These are phyloP conservation scores for Colletotrichum higginsianum DNA, from an alignment of 2,329 filamentous ascomycete genomes.

Conservation along the genomic window DNA sequence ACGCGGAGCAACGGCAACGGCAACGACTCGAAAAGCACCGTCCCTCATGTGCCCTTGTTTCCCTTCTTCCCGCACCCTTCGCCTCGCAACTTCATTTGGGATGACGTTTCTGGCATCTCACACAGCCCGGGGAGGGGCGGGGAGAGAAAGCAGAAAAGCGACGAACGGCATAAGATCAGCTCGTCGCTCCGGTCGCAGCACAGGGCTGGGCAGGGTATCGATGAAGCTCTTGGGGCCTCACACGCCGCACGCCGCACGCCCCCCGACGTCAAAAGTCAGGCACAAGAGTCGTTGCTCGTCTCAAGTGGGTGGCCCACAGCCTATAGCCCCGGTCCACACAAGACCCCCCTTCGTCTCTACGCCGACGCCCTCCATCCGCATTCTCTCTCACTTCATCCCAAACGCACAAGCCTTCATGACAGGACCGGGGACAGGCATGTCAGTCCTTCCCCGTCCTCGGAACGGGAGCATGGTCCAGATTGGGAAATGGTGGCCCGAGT, in stretches of 20 bases:
- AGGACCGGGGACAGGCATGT: slow-evolving; percentile 45
- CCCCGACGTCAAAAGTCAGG: slow-evolving; percentile 47
- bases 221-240: slow-evolving; percentile 51
- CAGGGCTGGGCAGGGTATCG: slow-evolving; percentile 44
- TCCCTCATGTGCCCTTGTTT: not conserved
- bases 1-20: too few species aligned
- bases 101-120: slow-evolving; percentile 38
- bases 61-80: slow-evolving; percentile 18
- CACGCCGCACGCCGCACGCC: slow-evolving; percentile 43
- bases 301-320: slow-evolving; percentile 54
- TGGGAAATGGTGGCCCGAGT: slow-evolving; percentile 47
- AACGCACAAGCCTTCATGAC: slow-evolving; percentile 51
- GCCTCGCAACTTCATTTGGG: not conserved
- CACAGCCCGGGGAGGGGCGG: too few species aligned
- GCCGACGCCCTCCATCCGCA: slow-evolving; percentile 16
- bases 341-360: not conserved
- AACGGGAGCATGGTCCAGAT: slow-evolving; percentile 49
- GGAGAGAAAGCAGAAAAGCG: slow-evolving; percentile 26
- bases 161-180: slow-evolving; percentile 54
- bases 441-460: slow-evolving; percentile 45
- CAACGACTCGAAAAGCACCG: slow-evolving; percentile 9
- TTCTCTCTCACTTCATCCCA: slow-evolving; percentile 38
- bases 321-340: slow-evolving; percentile 51
- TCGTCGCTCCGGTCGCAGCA: slow-evolving; percentile 63
- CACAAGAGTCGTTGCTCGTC: slow-evolving; percentile 59